Percentiles rank a stretch among this genome's conserved stretches.
phyloP scores from a whole-genome alignment of 306 rosid genomes.

The Ziziphus jujuba region DNA sequence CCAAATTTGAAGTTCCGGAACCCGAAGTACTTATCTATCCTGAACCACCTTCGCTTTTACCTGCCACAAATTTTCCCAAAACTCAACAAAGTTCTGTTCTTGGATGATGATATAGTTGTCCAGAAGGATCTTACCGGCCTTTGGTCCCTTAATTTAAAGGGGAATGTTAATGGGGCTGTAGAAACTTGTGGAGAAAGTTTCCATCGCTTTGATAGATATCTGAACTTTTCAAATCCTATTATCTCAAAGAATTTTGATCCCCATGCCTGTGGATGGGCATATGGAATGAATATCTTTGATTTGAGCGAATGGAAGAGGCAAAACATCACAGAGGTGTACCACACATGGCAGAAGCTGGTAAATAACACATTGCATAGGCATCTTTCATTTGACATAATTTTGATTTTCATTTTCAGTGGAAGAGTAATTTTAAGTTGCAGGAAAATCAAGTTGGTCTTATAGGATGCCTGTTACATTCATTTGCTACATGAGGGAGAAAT shows the following conservation, averaged over 20 bases:
- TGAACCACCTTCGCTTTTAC: constrained; percentile 98
- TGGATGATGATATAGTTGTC: constrained; percentile 97
- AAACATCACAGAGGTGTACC: constrained; percentile 87
- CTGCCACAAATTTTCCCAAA: constrained; percentile 93
- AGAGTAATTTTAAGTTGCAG: background rate
- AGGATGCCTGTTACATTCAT: too few species aligned
- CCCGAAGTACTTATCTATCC: constrained; percentile 92
- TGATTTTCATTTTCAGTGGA: background rate
- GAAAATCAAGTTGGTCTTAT: too few species aligned
- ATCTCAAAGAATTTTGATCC: constrained; percentile 87
- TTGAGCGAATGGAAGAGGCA: constrained; percentile 93
- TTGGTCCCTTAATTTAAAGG: constrained; percentile 84
- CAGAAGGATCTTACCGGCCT: constrained; percentile 84
- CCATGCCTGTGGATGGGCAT: constrained; percentile 99
- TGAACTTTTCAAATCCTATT: constrained; percentile 92
- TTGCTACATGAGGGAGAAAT: too few species aligned
- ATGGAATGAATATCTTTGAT: constrained; percentile 96
- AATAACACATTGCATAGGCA: constrained; percentile 17
- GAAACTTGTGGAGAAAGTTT: constrained; percentile 97
- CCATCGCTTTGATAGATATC: constrained; percentile 94
- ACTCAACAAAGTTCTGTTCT: constrained; percentile 81
- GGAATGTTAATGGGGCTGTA: constrained; percentile 95
- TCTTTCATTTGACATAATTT: background rate
- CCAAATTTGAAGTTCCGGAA: constrained; percentile 86
- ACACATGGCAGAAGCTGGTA: constrained; percentile 97